A percentile compares a stretch with the other conserved stretches of the same genome.
Conservation (phyloP, 2,329 filamentous ascomycete genomes). For the Alternaria gansuensis region DNA sequence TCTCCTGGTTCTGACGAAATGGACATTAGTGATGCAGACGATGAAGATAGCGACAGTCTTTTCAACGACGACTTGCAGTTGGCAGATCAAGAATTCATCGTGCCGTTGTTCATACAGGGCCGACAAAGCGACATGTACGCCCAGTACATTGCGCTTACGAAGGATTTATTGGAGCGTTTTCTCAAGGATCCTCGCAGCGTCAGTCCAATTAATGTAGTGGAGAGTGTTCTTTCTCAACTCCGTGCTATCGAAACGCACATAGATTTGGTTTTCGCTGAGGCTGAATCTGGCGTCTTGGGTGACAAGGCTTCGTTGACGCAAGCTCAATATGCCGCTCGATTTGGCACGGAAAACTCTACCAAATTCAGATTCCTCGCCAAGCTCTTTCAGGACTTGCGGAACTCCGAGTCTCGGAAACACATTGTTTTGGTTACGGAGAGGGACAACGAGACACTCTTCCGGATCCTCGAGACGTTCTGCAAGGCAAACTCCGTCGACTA, state of each 20-base stretch:
- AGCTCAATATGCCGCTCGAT: conserved; percentile 34
- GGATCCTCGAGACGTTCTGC: conserved; percentile 41
- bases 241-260: conserved; percentile 45
- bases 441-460: conserved; percentile 34
- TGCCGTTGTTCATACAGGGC: conserved; percentile 46
- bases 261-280: conserved; percentile 44
- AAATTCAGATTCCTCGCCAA: conserved; percentile 47
- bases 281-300: conserved; percentile 18
- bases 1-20: conserved; percentile 24
- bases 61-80: conserved; percentile 45
- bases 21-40: conserved; percentile 32
- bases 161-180: conserved; percentile 32
- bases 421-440: conserved; percentile 42
- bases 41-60: conserved; percentile 33
- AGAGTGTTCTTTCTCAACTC: conserved; percentile 34
- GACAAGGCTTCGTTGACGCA: conserved; percentile 26
- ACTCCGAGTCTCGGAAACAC: conserved; percentile 33
- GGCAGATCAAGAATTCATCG: conserved; percentile 42
- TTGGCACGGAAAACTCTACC: conserved; percentile 42
- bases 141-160: conserved; percentile 29
- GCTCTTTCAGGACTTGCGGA: conserved; percentile 35
- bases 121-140: conserved; percentile 42
- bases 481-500: conserved; percentile 37
- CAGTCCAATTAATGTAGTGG: conserved; percentile 26
- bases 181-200: conserved; percentile 23